These are phyloP conservation scores for Boletus speciosus DNA, from an alignment of 768 basidiomycete genomes.

Conservation along the genomic window DNA sequence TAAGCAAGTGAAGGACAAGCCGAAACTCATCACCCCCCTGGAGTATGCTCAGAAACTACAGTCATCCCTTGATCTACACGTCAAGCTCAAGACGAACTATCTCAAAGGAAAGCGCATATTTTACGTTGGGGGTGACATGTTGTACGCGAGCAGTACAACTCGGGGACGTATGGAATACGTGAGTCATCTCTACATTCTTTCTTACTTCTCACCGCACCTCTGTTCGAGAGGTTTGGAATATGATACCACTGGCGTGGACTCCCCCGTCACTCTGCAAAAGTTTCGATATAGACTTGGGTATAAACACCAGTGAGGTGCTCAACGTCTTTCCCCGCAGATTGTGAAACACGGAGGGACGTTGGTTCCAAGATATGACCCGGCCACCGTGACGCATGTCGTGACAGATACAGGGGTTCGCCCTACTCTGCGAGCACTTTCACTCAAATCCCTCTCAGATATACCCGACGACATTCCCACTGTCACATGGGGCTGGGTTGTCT, in stretches of 20 bases:
- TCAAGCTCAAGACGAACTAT: constrained; percentile 29
- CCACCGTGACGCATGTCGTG: constrained; percentile 63
- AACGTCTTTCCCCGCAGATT: constrained; percentile 41
- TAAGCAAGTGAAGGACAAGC: constrained; percentile 40
- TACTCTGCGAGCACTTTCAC: constrained; percentile 40
- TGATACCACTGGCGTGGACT: too few species aligned
- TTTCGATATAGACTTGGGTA: background rate
- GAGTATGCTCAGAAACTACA: constrained; percentile 53
- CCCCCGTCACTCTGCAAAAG: too few species aligned
- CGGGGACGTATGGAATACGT: constrained; percentile 60
- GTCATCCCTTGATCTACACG: constrained; percentile 25
- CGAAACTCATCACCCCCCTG: constrained; percentile 41
- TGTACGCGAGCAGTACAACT: constrained; percentile 47
- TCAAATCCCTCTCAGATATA: constrained; percentile 52
- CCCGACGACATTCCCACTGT: constrained; percentile 64
- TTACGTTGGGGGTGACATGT: constrained; percentile 58
- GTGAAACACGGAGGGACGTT: constrained; percentile 61
- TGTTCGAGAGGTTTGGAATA: background rate
- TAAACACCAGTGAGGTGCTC: background rate
- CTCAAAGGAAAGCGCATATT: constrained; percentile 55
- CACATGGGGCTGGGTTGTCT: constrained; percentile 58
- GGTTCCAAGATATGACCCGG: constrained; percentile 53
- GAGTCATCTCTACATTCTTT: constrained; percentile 26
- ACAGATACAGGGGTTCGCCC: constrained; percentile 37
- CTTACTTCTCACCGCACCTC: background rate